Conservation (phyloP, 129 eudicot species). For the Helichrysum umbraculigerum region DNA sequence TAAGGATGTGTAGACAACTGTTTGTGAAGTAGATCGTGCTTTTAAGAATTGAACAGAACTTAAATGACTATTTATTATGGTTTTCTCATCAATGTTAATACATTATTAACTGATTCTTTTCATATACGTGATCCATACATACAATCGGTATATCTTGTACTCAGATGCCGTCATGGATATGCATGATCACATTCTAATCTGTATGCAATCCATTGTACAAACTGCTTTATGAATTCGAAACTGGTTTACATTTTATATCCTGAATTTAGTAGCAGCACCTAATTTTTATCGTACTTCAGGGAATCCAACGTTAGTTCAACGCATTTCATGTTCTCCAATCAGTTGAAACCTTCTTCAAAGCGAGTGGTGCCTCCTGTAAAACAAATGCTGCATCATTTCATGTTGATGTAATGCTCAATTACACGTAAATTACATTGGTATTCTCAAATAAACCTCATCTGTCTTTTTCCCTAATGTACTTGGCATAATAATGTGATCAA, state of each 20-base stretch:
- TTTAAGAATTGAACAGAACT: background rate
- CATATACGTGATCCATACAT: background rate
- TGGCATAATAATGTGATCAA: constrained; percentile 1
- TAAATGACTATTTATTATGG: background rate
- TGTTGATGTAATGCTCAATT: constrained; percentile 55
- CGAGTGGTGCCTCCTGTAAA: constrained; percentile 63
- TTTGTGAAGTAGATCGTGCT: constrained; percentile 9
- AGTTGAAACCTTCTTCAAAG: constrained; percentile 60
- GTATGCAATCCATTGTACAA: background rate
- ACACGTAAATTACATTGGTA: background rate
- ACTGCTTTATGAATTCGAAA: too few species aligned
- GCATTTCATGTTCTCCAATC: constrained; percentile 79
- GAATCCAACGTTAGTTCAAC: constrained; percentile 74
- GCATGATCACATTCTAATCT: background rate
- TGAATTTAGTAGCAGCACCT: background rate
- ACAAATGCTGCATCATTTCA: constrained; percentile 54
- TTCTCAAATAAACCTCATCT: background rate
- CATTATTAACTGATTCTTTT: background rate
- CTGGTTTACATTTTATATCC: constrained; percentile 10
- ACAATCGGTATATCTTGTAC: background rate
- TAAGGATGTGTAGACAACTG: constrained; percentile 12
- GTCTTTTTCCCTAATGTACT: background rate
- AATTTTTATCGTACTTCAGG: constrained; percentile 44
- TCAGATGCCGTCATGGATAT: background rate
- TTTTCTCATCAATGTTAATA: background rate